A percentile compares a stretch with the other conserved stretches of the same genome.
phyloP scores from a whole-genome alignment of 345 rosid genomes.

The Hypericum androsaemum region DNA sequence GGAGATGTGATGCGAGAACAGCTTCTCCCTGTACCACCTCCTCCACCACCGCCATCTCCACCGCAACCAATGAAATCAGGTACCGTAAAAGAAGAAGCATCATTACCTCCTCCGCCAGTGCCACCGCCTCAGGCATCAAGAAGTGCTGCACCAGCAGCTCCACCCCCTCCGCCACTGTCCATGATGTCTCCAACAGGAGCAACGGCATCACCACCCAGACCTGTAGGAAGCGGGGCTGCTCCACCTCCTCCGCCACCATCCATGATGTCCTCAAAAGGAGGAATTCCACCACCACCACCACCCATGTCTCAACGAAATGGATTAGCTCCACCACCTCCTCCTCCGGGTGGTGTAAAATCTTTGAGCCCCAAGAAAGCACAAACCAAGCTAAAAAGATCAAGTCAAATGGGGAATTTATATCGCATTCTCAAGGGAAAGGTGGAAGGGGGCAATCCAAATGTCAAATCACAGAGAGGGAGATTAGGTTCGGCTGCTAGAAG shows the following conservation, averaged over 20 bases:
- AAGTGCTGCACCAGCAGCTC: conserved; percentile 9
- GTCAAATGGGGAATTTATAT: conserved; percentile 60
- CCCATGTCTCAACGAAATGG: conserved; percentile 27
- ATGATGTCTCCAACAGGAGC: conserved; percentile 3
- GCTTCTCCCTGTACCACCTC: not conserved
- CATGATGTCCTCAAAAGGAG: conserved; percentile 19
- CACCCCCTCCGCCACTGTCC: conserved; percentile 18
- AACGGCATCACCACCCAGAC: conserved; percentile 7
- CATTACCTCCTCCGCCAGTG: conserved; percentile 18
- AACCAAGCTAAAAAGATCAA: conserved; percentile 76
- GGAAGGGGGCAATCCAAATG: conserved; percentile 46
- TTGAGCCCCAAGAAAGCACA: conserved; percentile 59
- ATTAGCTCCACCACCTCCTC: conserved; percentile 58
- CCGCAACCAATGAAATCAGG: conserved; percentile 1
- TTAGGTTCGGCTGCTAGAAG: conserved; percentile 17
- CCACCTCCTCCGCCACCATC: conserved; percentile 39
- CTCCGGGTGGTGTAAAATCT: conserved; percentile 38
- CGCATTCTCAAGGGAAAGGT: conserved; percentile 66
- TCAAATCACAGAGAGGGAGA: conserved; percentile 28
- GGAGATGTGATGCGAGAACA: not conserved
- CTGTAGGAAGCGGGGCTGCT: not conserved
- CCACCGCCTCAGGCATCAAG: not conserved
- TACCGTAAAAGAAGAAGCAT: no score
- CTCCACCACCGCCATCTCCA: conserved; percentile 9
- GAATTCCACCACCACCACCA: conserved; percentile 21